Base-by-base conservation (phyloP, 768 basidiomycete genomes). In the Leucocoprinus sp. region DNA sequence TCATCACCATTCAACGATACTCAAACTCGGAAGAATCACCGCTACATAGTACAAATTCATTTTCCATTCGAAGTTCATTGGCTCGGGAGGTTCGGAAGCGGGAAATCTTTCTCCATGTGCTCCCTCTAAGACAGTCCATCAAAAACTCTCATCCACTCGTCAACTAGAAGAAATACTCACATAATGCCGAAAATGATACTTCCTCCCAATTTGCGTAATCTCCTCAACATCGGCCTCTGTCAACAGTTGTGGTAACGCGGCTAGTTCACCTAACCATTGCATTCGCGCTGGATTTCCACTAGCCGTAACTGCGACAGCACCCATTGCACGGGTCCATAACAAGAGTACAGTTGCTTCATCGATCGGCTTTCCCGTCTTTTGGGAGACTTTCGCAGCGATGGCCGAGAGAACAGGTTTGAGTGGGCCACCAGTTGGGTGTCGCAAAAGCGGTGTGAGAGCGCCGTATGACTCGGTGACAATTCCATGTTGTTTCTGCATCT, bases 391-490 rank as follows among this genome's bases (percentile, higher is more conserved):
- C 3, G 53, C 49, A 2, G 64, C 59, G 45, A 72, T 64, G 24
- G 58, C 52, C 28, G 59, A 51, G 12, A 71, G 56, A n/a, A 69
- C 51, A 12, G 65, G 63, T 31, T 66, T 66, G 26, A 67, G 54
- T 8, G 69, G 66, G 8, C 66, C 64, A 12, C 64, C 64, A 8
- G 60, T 64, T 4, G 60, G 55, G 49, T 65, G 63, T n/a, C 66
- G 63, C 5, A 67, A 46, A 34, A 66, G 38, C 4, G 70, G 67
- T 7, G 65, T 62, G 4, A 72, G 56, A 6, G 59, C 53, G 1
- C 67, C 65, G 51, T 60, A 72, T 0, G 68, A 63, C 23, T 61
- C 59, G 1, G 65, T 68, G 22, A 64, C 26, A 31, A 70, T 70
- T 1, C 60, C 61, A 34, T 70, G 65, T 35, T 64, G 54, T 11